These are phyloP conservation scores for Aspergillus arachidicola DNA, from an alignment of 2,329 filamentous ascomycete species.

Conservation along the genomic window DNA sequence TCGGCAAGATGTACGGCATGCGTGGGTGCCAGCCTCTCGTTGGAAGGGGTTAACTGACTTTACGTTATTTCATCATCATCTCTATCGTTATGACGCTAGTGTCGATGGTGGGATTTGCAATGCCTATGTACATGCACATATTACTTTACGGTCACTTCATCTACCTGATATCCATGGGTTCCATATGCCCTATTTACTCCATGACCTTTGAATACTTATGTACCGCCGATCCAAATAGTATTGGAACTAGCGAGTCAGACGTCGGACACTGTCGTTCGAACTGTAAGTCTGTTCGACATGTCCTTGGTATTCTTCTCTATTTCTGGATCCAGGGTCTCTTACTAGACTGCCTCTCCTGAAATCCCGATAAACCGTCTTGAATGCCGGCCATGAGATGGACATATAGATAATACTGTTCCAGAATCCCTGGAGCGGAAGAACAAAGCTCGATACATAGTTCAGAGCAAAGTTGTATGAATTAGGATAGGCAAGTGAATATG, in stretches of 20 bases:
- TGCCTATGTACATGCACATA: background rate
- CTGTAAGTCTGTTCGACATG: conserved; percentile 7
- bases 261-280: conserved; percentile 17
- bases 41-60: background rate
- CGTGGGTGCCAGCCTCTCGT: background rate
- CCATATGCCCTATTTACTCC: background rate
- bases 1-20: background rate
- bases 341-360: conserved; percentile 20
- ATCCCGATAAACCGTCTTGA: conserved; percentile 41
- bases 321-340: background rate
- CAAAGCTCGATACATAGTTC: conserved; percentile 70
- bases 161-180: too few species aligned
- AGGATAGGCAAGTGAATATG: conserved; percentile 67
- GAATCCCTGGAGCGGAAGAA: conserved; percentile 79
- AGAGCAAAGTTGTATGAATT: conserved; percentile 59
- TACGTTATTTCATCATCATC: background rate
- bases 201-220: background rate
- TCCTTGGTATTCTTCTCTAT: background rate
- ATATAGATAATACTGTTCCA: conserved; percentile 83
- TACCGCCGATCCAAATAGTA: background rate
- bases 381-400: conserved; percentile 68
- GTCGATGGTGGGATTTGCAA: background rate
- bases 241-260: conserved; percentile 12
- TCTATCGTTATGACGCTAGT: background rate
- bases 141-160: background rate